phyloP scores from a whole-genome alignment of 2,329 filamentous ascomycete species.

The Parastagonospora avenae region DNA sequence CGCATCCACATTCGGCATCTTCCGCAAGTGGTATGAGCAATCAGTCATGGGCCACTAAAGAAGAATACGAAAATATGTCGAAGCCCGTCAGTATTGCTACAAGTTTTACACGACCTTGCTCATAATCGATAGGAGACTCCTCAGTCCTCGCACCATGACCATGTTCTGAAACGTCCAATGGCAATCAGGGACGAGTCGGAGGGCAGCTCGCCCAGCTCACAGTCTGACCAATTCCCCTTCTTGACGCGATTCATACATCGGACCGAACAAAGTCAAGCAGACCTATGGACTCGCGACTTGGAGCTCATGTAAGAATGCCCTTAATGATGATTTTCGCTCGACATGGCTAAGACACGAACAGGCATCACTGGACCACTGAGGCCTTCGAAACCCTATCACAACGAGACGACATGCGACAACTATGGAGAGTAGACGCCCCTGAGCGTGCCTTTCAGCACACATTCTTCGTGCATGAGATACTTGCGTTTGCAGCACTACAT shows the following conservation, averaged over 20 bases:
- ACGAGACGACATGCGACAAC: slow-evolving; percentile 29
- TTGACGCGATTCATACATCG: slow-evolving; percentile 38
- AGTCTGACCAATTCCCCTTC: slow-evolving; percentile 39
- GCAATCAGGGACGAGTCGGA: slow-evolving; percentile 20
- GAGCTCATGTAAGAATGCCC: slow-evolving; percentile 37
- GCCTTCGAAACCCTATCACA: slow-evolving; percentile 30
- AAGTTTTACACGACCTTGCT: not conserved
- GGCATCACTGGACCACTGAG: slow-evolving; percentile 14
- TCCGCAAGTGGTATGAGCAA: slow-evolving; percentile 13
- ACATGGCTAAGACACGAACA: not conserved
- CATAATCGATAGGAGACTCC: slow-evolving; percentile 16
- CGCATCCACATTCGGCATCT: slow-evolving; percentile 16
- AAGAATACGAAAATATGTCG: slow-evolving; percentile 12
- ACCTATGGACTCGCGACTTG: slow-evolving; percentile 41
- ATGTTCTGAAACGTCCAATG: slow-evolving; percentile 24
- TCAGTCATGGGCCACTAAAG: slow-evolving; percentile 17
- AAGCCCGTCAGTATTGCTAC: slow-evolving; percentile 20
- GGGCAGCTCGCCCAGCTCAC: slow-evolving; percentile 31
- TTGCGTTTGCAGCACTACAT: slow-evolving; percentile 49
- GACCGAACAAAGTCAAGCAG: slow-evolving; percentile 20
- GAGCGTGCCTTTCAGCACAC: slow-evolving; percentile 40
- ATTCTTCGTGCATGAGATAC: slow-evolving; percentile 50
- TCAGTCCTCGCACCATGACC: slow-evolving; percentile 26
- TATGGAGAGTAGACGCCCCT: slow-evolving; percentile 44
- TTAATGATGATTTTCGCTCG: not conserved